Conservation (phyloP, 108 stramenopile species). For the Discostella pseudostelligera region DNA sequence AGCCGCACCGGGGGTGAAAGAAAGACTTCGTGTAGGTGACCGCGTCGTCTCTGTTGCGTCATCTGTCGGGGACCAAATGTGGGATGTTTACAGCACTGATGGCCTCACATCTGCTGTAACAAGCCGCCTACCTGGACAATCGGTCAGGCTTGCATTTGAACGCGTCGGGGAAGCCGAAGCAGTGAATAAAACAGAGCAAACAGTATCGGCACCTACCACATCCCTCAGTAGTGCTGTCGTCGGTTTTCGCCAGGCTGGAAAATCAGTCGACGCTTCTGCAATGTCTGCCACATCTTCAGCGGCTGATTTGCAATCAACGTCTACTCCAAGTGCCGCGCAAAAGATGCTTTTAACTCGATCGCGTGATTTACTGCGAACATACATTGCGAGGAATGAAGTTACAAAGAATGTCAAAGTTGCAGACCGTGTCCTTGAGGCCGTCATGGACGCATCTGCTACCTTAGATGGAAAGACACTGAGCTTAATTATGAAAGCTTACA, state of each 20-base stretch:
- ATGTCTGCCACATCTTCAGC: constrained; percentile 10
- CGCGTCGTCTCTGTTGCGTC: constrained; percentile 77
- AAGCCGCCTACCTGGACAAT: constrained; percentile 72
- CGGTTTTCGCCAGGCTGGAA: constrained; percentile 38
- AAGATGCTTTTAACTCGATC: constrained; percentile 64
- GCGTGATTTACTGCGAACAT: constrained; percentile 69
- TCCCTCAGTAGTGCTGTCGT: constrained; percentile 36
- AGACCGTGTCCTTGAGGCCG: constrained; percentile 77
- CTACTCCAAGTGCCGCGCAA: constrained; percentile 26
- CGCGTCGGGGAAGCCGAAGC: constrained; percentile 40
- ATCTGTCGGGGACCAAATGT: constrained; percentile 71
- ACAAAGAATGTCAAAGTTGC: constrained; percentile 71
- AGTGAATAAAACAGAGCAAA: not conserved
- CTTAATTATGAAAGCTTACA: constrained; percentile 75
- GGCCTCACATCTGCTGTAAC: constrained; percentile 83
- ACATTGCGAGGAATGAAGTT: constrained; percentile 49
- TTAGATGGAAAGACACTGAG: constrained; percentile 75
- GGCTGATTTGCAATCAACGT: constrained; percentile 6
- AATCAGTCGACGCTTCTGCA: constrained; percentile 15
- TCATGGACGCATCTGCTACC: constrained; percentile 64
- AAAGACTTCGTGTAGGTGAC: constrained; percentile 70
- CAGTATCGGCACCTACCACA: constrained; percentile 11
- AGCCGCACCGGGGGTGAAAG: constrained; percentile 55
- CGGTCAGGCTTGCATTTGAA: constrained; percentile 70
- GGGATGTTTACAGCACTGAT: constrained; percentile 82